Evolutionary conservation across 2,329 filamentous ascomycete genomes (phyloP), one percentile per base, ranked within the genome.

Genomic region (Thielaviopsis euricoi): DNA sequence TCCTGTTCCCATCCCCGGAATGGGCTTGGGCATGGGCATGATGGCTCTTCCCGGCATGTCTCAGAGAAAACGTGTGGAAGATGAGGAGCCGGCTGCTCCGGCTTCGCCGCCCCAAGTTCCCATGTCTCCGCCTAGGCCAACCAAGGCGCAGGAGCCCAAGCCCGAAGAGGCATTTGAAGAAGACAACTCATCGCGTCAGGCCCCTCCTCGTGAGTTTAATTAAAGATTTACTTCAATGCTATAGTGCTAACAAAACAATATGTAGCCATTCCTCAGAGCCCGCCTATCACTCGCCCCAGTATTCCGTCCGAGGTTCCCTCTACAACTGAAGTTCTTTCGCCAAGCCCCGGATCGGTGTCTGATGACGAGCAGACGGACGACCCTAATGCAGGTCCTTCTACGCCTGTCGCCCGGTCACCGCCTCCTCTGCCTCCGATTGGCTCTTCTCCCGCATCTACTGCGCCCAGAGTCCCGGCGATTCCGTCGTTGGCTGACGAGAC

Each of bases 321-420:
- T 53, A 72, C 78, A 40, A 71, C 77, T 40, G 73, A 74, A 50
- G 67, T 79, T 17, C 74, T 77, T 53, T 87, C 87, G 48, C 83
- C 82, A 52, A 88, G 83, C 59, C 78, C 85, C 61, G 89, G 89
- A 29, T 94, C 89, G 1, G 87, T 86, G 67, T 93, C 90, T 50
- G 90, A 94, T 64, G 90, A 96, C 67, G 91, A 96, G 68, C 73
- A 89, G 64, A 89, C 86, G 10, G 73, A 74, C 29, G 67, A 67
- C 46, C 67, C 66, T 19, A 69, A 71, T 55, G 69, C 68, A 56
- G 69, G 71, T 29, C 69, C 70, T 57, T 70, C 70, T 22, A 73
- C 73, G 54, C 73, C 73, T n/a, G 55, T 50, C 7, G 22, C 61
- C 10, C 61, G 64, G 17, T 62, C 64, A 12, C 74, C 74, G 19